Evolutionary conservation across 257 asterid species (phyloP), one percentile per base, ranked within the genome.

Genomic region (Voacanga thouarsii): DNA sequence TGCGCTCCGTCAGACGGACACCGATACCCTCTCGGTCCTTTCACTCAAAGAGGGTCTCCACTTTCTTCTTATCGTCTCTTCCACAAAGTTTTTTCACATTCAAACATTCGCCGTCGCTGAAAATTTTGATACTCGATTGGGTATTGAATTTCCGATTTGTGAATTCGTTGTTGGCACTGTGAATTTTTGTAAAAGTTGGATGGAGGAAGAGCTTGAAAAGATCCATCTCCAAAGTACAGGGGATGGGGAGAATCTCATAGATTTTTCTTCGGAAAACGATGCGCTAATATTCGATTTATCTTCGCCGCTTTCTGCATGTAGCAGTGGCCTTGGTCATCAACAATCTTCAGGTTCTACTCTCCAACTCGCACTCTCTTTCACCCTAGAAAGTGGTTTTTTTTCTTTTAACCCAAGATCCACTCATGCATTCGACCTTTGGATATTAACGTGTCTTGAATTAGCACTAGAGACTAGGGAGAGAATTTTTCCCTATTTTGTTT

Each of bases 151-250:
- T 64, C 71, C 39, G 43, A 14, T 8, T 60, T 1, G 2, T 61
- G 61, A 63, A 26, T 30, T 55, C 24, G 0, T 63, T 18, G 71
- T 5, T 16, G 4, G 23, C 24, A 1, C 21, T 37, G 10, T 66
- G 6, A 55, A 11, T 21, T 55, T 55, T 5, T 18, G 19, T 19
- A 24, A n/a, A 75, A 59, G 26, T 45, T 61, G 4, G 26, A 75
- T 53, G 69, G 75, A 53, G 65, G 80, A 77, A 47, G 82, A 65
- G 28, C 12, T 7, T 7, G 33, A 67, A 41, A 53, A 37, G 19
- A 75, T 79, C 80, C 88, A 85, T 85, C 84, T 87, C 43, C 90
- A 85, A 71, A 78, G 78, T 67, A 86, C 82, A 80, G 86, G 75
- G 65, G 74, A 81, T 69, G 86, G 70, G 68, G 75, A 83, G 57